phyloP scores from a whole-genome alignment of 306 rosid genomes.

The Cucumis melo region DNA sequence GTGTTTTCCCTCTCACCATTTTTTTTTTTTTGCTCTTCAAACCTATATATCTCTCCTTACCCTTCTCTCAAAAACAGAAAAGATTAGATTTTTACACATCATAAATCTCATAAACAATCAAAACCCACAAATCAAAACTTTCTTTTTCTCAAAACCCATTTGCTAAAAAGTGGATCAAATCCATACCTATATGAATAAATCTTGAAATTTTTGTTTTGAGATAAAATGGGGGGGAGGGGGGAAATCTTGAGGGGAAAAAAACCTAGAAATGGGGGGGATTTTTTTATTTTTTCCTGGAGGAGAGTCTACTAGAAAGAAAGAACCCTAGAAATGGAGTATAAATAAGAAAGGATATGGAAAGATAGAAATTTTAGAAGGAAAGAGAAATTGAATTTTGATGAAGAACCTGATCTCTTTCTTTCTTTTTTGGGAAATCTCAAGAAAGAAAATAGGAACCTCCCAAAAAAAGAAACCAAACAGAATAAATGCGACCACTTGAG shows the following conservation, averaged over 20 bases:
- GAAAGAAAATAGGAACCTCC: constrained; percentile 26
- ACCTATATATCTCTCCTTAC: not conserved
- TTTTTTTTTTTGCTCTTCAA: constrained; percentile 5
- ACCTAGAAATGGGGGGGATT: no score
- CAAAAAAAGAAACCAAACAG: constrained; percentile 29
- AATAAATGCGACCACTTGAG: constrained; percentile 35
- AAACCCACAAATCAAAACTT: not conserved
- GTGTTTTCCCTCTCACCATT: constrained; percentile 90
- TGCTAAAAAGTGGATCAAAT: not conserved
- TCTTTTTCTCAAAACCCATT: not conserved
- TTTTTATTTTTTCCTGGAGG: not conserved
- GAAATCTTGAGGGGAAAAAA: no score
- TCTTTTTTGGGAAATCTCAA: constrained; percentile 41
- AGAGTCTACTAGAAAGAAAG: not conserved
- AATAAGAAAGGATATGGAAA: not conserved
- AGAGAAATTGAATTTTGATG: not conserved
- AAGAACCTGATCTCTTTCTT: constrained; percentile 45
- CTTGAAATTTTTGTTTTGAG: no score
- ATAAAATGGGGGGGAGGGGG: no score
- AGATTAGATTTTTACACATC: not conserved
- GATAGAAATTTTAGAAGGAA: not conserved
- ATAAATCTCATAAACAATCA: not conserved
- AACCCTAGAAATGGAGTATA: constrained; percentile 14
- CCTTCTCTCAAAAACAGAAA: not conserved
- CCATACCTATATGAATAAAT: not conserved